A percentile compares a stretch with the other conserved stretches of the same genome.
Conservation (phyloP, 805 yeast species). For the Candida montana region DNA sequence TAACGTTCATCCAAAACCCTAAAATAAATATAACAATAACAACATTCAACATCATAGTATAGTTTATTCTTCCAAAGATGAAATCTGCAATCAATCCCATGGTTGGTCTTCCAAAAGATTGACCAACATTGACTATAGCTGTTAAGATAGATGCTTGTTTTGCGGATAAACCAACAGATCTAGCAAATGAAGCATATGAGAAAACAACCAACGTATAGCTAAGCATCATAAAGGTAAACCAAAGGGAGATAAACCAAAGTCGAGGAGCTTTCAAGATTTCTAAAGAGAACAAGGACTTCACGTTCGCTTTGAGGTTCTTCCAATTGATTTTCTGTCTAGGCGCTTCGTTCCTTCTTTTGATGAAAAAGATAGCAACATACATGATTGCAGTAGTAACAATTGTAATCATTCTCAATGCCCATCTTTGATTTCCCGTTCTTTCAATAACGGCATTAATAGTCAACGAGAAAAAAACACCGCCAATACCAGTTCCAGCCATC, state of each 20-base stretch:
- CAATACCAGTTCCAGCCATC: conserved; percentile 47
- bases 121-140: conserved; percentile 43
- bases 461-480: conserved; percentile 42
- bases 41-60: conserved; percentile 33
- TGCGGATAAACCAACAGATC: conserved; percentile 42
- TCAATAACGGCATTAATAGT: conserved; percentile 39
- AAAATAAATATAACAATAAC: conserved; percentile 33
- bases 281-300: conserved; percentile 31
- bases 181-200: conserved; percentile 42
- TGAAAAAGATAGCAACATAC: conserved; percentile 35
- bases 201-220: conserved; percentile 41
- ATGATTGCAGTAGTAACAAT: conserved; percentile 32
- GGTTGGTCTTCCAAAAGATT: conserved; percentile 42
- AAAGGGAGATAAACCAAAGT: conserved; percentile 29
- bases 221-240: conserved; percentile 34
- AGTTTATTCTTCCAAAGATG: conserved; percentile 39
- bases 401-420: conserved; percentile 46
- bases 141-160: conserved; percentile 40
- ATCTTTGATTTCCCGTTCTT: conserved; percentile 36
- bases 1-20: conserved; percentile 43
- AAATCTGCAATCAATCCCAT: conserved; percentile 44
- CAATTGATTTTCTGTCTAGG: conserved; percentile 11
- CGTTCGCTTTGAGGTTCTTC: conserved; percentile 10
- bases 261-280: conserved; percentile 26
- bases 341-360: conserved; percentile 26